phyloP scores from a whole-genome alignment of 2,329 filamentous ascomycete genomes.

The Aspergillus ustus region DNA sequence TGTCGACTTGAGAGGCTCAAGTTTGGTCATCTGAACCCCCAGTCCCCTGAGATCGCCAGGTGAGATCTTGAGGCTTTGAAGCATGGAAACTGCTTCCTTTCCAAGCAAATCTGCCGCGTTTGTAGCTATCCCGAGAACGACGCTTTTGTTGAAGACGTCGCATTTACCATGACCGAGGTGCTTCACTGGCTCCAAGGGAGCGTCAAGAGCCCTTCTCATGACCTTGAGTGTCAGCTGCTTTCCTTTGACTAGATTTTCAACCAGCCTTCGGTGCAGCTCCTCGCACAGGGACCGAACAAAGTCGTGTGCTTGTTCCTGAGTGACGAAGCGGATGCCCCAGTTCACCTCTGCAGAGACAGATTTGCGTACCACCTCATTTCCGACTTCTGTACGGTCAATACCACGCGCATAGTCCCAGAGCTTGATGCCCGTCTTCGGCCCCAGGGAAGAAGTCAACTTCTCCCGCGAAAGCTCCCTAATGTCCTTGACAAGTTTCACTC shows the following conservation, averaged over 20 bases:
- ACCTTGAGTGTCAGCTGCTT: constrained; percentile 91
- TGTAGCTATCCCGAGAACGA: constrained; percentile 81
- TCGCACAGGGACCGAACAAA: constrained; percentile 84
- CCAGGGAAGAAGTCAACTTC: constrained; percentile 71
- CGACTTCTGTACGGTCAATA: constrained; percentile 83
- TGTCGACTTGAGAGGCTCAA: constrained; percentile 73
- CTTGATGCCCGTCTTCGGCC: constrained; percentile 90
- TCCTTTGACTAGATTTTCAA: constrained; percentile 85
- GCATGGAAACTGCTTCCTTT: constrained; percentile 81
- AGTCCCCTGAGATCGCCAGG: constrained; percentile 92
- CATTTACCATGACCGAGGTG: constrained; percentile 95
- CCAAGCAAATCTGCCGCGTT: constrained; percentile 72
- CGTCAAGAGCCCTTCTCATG: constrained; percentile 84
- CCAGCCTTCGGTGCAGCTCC: constrained; percentile 78
- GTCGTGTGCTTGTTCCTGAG: constrained; percentile 88
- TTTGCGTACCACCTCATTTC: constrained; percentile 82
- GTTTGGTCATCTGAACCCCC: constrained; percentile 89
- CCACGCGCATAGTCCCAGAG: constrained; percentile 89
- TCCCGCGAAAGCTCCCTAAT: constrained; percentile 78
- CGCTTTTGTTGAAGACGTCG: constrained; percentile 89
- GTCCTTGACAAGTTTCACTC: constrained; percentile 81
- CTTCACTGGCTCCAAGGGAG: constrained; percentile 88
- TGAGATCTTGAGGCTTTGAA: constrained; percentile 80
- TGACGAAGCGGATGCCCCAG: constrained; percentile 96
- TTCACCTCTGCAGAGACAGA: constrained; percentile 97